Base-by-base conservation (phyloP, 805 yeast species). In the Scheffersomyces coipomensis region DNA sequence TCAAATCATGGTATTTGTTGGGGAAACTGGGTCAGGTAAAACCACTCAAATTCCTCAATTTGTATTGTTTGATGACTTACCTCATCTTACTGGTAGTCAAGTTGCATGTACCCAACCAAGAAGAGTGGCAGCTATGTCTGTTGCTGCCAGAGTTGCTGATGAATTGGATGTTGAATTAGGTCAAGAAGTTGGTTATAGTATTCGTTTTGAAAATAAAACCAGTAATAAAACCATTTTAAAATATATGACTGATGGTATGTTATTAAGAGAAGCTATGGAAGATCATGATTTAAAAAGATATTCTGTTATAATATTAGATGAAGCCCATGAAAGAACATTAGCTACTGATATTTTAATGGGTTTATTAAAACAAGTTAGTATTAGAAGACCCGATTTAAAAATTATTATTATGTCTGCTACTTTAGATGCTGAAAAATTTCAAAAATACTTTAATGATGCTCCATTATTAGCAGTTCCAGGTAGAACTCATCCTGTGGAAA, bases 201-300 rank as follows among this genome's bases (percentile, higher is more conserved):
- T 91, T 52, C 84, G 99, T 71, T 91, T 91, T 58, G 98, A 93
- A 52, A 90, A 91, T 65, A 87, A 79, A 52, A 87, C 96, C 2
- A 72, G 85, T 29, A 73, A 75, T 39, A 85, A 81, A 50, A 91
- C 99, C 5, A 76, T 90, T 26, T 71, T 91, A 55, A 88, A 89
- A 65, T 91, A 93, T 70, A 88, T 91, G 97, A 91, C 99, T 9
- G 99, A 91, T 71, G 99, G 99, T 81, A 90, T 91, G 97, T 75
- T 91, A 38, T 71, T 91, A 50, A 79, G 97, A 57, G 99, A 91
- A 66, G 97, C 97, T 21, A 90, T 93, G 98, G 93, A 85, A 48
- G 99, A 91, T 60, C 97, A 88, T 51, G 78, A 83, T 44, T 72
- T 91, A 60, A 66, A 69, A 4, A 74, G 84, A 48, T 91, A 91